Evolutionary conservation across 495 filamentous ascomycete genomes (phyloP).

Genomic region (Xylaria acuta): DNA sequence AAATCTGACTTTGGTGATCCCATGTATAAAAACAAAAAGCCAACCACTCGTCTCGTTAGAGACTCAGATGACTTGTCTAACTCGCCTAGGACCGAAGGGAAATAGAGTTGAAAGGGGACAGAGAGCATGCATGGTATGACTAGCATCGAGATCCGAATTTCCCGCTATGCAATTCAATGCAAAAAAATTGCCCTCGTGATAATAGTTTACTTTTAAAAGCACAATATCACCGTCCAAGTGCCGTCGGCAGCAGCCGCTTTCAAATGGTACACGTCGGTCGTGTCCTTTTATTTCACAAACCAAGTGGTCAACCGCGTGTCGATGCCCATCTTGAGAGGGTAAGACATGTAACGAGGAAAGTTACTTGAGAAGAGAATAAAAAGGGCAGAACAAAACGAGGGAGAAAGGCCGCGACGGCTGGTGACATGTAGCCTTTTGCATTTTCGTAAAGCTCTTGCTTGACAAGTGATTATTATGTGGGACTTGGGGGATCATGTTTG

Average conservation of each 20-base stretch:
- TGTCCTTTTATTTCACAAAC: not conserved
- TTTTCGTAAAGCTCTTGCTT: not conserved
- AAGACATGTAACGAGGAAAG: not conserved
- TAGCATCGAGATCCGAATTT: not conserved
- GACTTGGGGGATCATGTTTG: not conserved
- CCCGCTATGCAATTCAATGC: not conserved
- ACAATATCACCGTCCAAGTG: constrained; percentile 6
- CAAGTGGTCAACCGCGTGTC: not conserved
- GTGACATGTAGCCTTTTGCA: too few species aligned
- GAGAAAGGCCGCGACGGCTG: too few species aligned
- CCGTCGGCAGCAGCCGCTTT: not conserved
- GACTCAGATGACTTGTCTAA: constrained; percentile 10
- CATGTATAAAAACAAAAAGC: not conserved
- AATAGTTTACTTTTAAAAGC: constrained; percentile 2
- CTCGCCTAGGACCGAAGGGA: not conserved
- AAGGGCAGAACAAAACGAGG: not conserved
- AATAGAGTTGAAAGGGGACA: not conserved
- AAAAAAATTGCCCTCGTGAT: not conserved
- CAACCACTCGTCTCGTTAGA: not conserved
- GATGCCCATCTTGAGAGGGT: not conserved
- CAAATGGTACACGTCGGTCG: not conserved
- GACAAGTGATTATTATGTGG: not conserved
- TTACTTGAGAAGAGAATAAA: not conserved
- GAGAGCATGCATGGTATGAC: not conserved
- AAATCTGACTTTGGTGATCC: not conserved